Evolutionary conservation across 1,284 basidiomycete genomes (phyloP).

Genomic region (Uromyces viciae-fabae): DNA sequence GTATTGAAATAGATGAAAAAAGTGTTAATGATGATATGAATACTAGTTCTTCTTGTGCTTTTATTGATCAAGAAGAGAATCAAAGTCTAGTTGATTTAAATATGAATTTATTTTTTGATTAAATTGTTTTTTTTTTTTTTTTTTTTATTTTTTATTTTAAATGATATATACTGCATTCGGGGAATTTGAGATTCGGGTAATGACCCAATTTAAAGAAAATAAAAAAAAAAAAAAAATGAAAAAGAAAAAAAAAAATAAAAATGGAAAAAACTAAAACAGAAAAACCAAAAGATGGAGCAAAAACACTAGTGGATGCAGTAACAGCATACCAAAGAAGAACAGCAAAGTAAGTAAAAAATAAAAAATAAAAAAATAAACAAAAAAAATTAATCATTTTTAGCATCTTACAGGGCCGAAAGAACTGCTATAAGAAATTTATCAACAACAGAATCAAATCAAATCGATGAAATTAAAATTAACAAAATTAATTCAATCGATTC

Average conservation of each 20-base stretch:
- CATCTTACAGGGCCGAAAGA: constrained; percentile 16
- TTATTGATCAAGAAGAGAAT: too few relatives aligned
- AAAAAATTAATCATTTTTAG: neutral
- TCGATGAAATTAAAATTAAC: too few relatives aligned
- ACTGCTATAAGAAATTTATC: neutral
- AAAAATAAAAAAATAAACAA: too few relatives aligned
- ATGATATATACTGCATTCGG: neutral
- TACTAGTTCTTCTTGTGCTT: too few relatives aligned
- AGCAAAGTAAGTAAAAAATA: constrained; percentile 23
- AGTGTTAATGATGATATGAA: too few relatives aligned
- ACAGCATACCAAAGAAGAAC: constrained; percentile 41
- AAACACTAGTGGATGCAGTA: constrained; percentile 30
- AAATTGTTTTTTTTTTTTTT: neutral
- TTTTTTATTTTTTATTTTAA: neutral
- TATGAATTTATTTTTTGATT: neutral
- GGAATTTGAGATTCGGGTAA: neutral
- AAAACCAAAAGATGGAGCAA: constrained; percentile 35
- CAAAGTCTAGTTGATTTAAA: too few relatives aligned
- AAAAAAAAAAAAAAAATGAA: neutral
- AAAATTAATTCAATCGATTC: too few relatives aligned
- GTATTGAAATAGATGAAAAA: too few relatives aligned
- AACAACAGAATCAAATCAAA: too few relatives aligned
- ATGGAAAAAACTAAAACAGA: neutral
- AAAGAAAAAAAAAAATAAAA: neutral
- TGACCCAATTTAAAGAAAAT: neutral